phyloP scores from a whole-genome alignment of 768 basidiomycete genomes.

The Podaxis pistillaris region DNA sequence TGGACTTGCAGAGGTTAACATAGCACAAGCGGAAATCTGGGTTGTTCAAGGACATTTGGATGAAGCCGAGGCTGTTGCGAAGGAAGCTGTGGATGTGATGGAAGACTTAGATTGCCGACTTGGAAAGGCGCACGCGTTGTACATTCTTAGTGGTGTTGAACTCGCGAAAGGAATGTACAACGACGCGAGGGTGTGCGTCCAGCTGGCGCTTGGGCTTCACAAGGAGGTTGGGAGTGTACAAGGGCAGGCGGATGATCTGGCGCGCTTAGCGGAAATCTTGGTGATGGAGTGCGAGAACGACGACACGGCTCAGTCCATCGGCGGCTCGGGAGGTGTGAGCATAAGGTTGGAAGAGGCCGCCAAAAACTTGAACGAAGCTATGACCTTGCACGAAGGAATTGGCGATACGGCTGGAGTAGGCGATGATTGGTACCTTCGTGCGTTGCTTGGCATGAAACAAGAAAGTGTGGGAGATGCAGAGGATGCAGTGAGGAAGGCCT shows the following conservation, averaged over 20 bases:
- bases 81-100: not conserved
- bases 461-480: not conserved
- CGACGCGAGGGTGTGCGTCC: slow-evolving; percentile 17
- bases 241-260: slow-evolving; percentile 22
- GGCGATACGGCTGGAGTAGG: slow-evolving; percentile 1
- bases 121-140: slow-evolving; percentile 7
- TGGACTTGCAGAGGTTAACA: slow-evolving; percentile 4
- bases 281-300: not conserved
- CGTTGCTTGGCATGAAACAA: not conserved
- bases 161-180: slow-evolving; percentile 21
- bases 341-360: not conserved
- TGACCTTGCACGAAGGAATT: not conserved
- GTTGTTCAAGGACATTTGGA: not conserved
- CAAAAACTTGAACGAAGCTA: not conserved
- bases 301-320: not conserved
- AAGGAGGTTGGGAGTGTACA: slow-evolving; percentile 16
- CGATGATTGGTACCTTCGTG: slow-evolving; percentile 4
- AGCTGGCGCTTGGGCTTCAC: slow-evolving; percentile 18
- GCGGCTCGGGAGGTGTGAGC: not conserved
- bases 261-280: not conserved
- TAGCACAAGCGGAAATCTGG: slow-evolving; percentile 5
- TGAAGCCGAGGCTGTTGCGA: not conserved
- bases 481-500: not conserved
- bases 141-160: slow-evolving; percentile 17
- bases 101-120: slow-evolving; percentile 1